Evolutionary conservation across 768 basidiomycete genomes (phyloP), one percentile per base, ranked within the genome.

Genomic region (Butyriboletus loyo): DNA sequence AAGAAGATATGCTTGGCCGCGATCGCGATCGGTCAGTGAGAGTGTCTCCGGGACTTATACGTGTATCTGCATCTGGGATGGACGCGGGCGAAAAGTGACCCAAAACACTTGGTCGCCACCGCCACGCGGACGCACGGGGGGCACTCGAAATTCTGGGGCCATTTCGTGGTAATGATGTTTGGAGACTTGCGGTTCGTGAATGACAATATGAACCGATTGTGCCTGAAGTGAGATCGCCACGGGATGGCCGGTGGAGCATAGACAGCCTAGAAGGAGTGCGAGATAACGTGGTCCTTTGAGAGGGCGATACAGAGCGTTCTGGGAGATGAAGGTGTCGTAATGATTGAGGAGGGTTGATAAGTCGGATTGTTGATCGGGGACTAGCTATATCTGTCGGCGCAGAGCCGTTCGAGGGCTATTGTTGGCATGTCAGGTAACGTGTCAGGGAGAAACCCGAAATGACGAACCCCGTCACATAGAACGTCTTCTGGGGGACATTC

Each of bases 81-180:
- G 81, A 76, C 47, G 75, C 60, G 49, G 79, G 75, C 27, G 78
- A 72, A 61, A 87, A 87, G 57, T 87, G 81, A 7, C 81, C 83
- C 22, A 86, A 67, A 22, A 88, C 79, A 55, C 77, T 82, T 11
- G 86, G 84, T n/a, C 83, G 76, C 80, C 81, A 84, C 67, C 72
- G 79, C 45, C 79, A 73, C 11, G 70, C 64, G 27, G 64, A 60
- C 41, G 38, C 14, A 21, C 53, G 59, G 28, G 58, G 58, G 25
- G 28, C 25, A 28, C 45, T 54, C 7, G 50, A 50, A 19, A 42
- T 47, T 28, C 46, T 51, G 10, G 46, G 49, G 38, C 39, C 34
- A 44, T 50, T 30, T 43, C 46, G 62, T 48, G 65, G 64, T 11
- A 70, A 67, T 31, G 78, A 62, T 17, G 77, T 74, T 36, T 79